Base-by-base conservation (phyloP, 2,329 filamentous ascomycete genomes). In the Paecilomyces variotii region DNA sequence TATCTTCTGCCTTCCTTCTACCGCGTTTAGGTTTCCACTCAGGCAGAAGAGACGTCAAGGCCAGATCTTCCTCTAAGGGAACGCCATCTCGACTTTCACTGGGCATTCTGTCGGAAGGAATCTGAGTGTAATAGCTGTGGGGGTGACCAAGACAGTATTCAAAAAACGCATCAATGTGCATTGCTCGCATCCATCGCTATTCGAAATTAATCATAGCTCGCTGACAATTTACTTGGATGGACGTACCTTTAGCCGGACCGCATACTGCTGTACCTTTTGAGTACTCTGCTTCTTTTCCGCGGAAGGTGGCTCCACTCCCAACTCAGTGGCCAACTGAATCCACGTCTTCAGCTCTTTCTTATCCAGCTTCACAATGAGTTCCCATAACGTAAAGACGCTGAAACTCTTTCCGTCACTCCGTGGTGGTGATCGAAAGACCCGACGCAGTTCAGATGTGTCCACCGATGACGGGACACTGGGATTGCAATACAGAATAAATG, bases 111-210 rank as follows among this genome's bases (percentile, higher is more conserved):
- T 83, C 78, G 12, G 82, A 80, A 4, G 81, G 91, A 26, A 96
- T 82, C 35, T 90, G 84, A 14, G 83, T 86, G 78, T 88, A 96
- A 73, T 97, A 97, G 0, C 84, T 76, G 72, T 95, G 91, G 27
- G 83, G 78, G 63, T 91, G 91, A 54, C 86, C 85, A 62, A 93
- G 81, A 24, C 95, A 84, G 71, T 91, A 97, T 71, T 96, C 91
- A 68, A 96, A 97, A 72, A 97, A 97, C 10, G 91, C 89, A 78
- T 96, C 90, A 56, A 96, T 86, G 71, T 96, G 92, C 88, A 96
- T 93, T 4, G 91, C 92, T 71, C 91, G 90, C 90, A 97, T 94
- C 92, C 92, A 97, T 69, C 93, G 87, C 89, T 90, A 45, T 19
- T 45, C 39, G 19, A 9, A 19, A 45, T 45, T 4, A 45, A n/a